Evolutionary conservation across 225 moss, liverwort and hornwort species (phyloP).

Genomic region (Physcomitrium patens): DNA sequence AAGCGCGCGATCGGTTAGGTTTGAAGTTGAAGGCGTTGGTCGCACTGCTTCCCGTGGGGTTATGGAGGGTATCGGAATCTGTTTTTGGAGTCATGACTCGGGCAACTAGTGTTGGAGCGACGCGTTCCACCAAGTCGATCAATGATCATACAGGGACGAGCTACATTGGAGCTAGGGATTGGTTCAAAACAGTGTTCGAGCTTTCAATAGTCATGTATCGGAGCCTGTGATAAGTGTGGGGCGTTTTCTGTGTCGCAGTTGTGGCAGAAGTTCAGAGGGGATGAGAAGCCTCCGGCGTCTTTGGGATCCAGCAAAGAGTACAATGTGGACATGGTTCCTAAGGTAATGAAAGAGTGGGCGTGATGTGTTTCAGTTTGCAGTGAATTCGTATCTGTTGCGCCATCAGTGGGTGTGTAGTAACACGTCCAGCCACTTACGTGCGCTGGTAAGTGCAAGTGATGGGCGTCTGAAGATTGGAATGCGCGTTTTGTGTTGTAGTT

Average conservation of each 20-base stretch:
- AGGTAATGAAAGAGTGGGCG: conserved; percentile 47
- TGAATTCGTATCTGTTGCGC: background rate
- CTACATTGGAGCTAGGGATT: too few relatives aligned
- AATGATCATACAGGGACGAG: too few relatives aligned
- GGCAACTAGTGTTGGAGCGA: background rate
- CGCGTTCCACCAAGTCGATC: background rate
- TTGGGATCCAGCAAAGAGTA: conserved; percentile 90
- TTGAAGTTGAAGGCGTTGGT: background rate
- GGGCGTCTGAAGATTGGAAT: conserved; percentile 7
- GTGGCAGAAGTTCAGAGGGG: conserved; percentile 75
- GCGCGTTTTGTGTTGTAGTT: conserved; percentile 51
- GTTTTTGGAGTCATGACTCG: background rate
- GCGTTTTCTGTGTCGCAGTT: conserved; percentile 45
- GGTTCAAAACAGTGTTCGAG: background rate
- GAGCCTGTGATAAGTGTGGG: background rate
- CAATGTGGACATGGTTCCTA: conserved; percentile 95
- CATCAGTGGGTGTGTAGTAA: background rate
- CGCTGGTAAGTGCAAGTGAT: background rate
- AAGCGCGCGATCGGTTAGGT: background rate
- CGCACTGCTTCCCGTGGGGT: too few relatives aligned
- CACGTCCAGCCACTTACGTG: background rate
- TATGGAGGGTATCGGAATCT: background rate
- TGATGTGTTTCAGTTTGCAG: background rate
- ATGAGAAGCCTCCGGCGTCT: conserved; percentile 73
- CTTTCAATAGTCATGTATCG: background rate